Conservation (phyloP, 208 protist genomes). For the Herpetomonas samuelpessoai region DNA sequence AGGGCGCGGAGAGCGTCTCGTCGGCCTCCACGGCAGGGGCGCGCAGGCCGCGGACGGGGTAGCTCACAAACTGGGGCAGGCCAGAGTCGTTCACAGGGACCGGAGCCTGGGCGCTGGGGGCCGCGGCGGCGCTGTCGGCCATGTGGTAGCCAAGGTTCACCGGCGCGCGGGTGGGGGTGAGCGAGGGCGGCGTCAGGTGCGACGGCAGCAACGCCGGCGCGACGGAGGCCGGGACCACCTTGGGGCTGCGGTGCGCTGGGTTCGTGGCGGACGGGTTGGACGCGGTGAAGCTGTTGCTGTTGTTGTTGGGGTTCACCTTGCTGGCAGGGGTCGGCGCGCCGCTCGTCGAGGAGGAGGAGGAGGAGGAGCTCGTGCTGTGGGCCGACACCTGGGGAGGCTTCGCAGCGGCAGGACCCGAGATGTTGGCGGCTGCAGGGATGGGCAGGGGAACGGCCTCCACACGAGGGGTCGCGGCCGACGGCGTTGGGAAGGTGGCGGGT, state of each 20-base stretch:
- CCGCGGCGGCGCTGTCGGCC: conserved; percentile 8
- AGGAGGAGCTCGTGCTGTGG: conserved; percentile 2
- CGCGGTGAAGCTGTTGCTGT: conserved; percentile 2
- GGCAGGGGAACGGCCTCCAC: neutral
- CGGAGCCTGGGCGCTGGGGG: neutral
- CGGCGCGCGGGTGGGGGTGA: conserved; percentile 9
- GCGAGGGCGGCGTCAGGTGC: conserved; percentile 13
- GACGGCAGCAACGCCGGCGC: conserved; percentile 9
- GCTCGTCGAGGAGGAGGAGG: conserved; percentile 11
- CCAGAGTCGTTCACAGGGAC: neutral
- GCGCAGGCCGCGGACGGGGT: conserved; percentile 7
- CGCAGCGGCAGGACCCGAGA: conserved; percentile 16
- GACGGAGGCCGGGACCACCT: neutral
- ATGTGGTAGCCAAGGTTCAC: conserved; percentile 7
- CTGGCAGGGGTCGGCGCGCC: too few species aligned
- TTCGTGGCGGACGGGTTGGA: conserved; percentile 5
- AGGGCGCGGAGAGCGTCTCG: neutral
- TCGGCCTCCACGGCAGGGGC: neutral
- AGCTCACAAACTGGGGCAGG: conserved; percentile 12
- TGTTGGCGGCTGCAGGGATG: conserved; percentile 4
- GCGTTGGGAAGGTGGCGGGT: neutral
- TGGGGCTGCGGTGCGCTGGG: neutral
- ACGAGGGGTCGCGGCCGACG: neutral
- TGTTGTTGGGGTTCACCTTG: conserved; percentile 5
- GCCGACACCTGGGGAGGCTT: conserved; percentile 6